Evolutionary conservation across 164 flowering plant genomes (phyloP).

Genomic region (Chloranthus sessilifolius): DNA sequence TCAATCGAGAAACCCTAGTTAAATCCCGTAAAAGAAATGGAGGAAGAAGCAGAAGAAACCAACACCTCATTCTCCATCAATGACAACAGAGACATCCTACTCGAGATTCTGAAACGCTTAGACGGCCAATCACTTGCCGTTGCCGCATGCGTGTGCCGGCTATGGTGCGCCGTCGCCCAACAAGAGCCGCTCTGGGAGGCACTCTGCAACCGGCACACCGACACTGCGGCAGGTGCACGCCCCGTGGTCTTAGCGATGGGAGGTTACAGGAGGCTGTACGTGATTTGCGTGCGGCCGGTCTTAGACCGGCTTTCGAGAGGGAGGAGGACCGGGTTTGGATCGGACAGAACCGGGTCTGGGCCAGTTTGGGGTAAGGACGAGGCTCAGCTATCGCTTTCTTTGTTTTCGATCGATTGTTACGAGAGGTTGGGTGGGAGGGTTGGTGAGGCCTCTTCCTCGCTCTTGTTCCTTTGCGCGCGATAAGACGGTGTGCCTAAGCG

Average conservation of each 20-base stretch:
- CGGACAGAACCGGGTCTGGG: no score
- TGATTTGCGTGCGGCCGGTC: conserved; percentile 57
- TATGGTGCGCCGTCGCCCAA: conserved; percentile 62
- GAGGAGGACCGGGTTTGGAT: conserved; percentile 19
- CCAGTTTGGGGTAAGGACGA: conserved; percentile 49
- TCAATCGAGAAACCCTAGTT: conserved; percentile 5
- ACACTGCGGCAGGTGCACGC: conserved; percentile 15
- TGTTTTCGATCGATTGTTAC: conserved; percentile 80
- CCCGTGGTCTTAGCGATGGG: conserved; percentile 75
- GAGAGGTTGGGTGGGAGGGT: conserved; percentile 44
- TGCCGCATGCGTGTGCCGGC: conserved; percentile 80
- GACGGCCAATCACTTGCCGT: conserved; percentile 73
- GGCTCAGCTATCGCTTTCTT: conserved; percentile 67
- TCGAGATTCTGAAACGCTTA: conserved; percentile 65
- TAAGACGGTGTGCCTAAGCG: no score
- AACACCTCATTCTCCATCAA: conserved; percentile 45
- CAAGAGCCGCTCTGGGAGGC: conserved; percentile 82
- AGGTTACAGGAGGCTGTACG: conserved; percentile 66
- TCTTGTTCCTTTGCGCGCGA: conserved; percentile 75
- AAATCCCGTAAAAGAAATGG: conserved; percentile 4
- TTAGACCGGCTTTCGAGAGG: conserved; percentile 33
- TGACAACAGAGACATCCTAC: conserved; percentile 68
- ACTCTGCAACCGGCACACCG: conserved; percentile 64
- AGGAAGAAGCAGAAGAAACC: not conserved
- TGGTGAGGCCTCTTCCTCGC: conserved; percentile 40